phyloP scores from a whole-genome alignment of 352 stramenopile genomes.

The Blastocystis sp. region DNA sequence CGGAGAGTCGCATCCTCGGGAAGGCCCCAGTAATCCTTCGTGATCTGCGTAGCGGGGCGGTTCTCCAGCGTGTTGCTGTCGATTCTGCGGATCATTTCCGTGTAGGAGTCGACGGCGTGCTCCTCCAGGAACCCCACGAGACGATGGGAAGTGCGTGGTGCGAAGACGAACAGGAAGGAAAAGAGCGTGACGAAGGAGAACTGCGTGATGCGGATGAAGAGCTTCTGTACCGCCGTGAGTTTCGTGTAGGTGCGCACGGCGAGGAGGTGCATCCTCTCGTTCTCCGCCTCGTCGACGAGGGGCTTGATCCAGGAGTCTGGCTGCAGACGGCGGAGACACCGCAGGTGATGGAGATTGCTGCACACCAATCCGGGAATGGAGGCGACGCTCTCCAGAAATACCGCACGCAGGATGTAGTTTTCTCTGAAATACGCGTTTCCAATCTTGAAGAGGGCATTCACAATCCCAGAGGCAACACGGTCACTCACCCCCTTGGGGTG shows the following conservation, averaged over 20 bases:
- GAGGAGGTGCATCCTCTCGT: slow-evolving; percentile 87
- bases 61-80: slow-evolving; percentile 78
- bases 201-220: slow-evolving; percentile 70
- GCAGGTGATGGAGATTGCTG: slow-evolving; percentile 64
- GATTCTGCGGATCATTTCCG: slow-evolving; percentile 81
- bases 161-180: slow-evolving; percentile 80
- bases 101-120: slow-evolving; percentile 82
- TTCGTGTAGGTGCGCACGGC: slow-evolving; percentile 77
- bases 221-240: slow-evolving; percentile 65
- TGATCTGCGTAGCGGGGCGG: slow-evolving; percentile 78
- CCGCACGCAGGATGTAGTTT: slow-evolving; percentile 58
- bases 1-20: slow-evolving; percentile 77
- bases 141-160: slow-evolving; percentile 82
- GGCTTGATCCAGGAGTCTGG: slow-evolving; percentile 73
- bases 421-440: slow-evolving; percentile 67
- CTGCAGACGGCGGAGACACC: slow-evolving; percentile 40
- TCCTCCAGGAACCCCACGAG: slow-evolving; percentile 89
- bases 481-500: slow-evolving; percentile 41
- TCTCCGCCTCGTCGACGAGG: slow-evolving; percentile 85
- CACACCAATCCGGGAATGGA: slow-evolving; percentile 63
- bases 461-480: slow-evolving; percentile 29
- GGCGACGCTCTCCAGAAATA: slow-evolving; percentile 65
- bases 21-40: slow-evolving; percentile 83
- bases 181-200: slow-evolving; percentile 69
- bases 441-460: slow-evolving; percentile 33